phyloP scores from a whole-genome alignment of 176 grass and related monocot species.

The Cymbopogon citratus region DNA sequence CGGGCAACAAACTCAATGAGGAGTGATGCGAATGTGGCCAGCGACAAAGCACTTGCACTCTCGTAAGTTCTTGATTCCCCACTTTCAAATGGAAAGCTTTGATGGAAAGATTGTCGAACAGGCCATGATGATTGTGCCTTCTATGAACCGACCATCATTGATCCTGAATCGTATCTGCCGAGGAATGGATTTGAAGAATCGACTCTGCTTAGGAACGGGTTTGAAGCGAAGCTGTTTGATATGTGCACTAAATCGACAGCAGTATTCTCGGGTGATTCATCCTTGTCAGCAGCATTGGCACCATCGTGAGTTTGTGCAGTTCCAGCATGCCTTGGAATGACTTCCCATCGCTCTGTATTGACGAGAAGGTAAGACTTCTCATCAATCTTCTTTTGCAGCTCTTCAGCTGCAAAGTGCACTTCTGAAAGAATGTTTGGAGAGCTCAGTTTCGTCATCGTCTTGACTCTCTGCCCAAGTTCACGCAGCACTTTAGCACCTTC shows the following conservation, averaged over 20 bases:
- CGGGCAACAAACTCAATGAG: conserved; percentile 88
- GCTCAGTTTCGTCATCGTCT: conserved; percentile 68
- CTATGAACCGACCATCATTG: neutral
- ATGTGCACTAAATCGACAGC: neutral
- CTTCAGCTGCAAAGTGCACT: conserved; percentile 65
- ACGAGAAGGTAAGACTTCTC: conserved; percentile 74
- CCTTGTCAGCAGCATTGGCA: neutral
- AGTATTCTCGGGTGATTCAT: neutral
- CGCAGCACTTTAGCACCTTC: conserved; percentile 73
- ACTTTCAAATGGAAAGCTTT: conserved; percentile 17
- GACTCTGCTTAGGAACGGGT: neutral
- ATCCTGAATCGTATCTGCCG: conserved; percentile 24
- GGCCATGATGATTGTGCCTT: conserved; percentile 54
- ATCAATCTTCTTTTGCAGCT: conserved; percentile 83
- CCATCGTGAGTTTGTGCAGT: neutral
- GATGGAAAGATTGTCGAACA: conserved; percentile 37
- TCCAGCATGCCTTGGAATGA: conserved; percentile 16
- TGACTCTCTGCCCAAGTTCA: conserved; percentile 60
- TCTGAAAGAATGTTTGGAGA: conserved; percentile 55
- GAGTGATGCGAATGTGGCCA: conserved; percentile 87
- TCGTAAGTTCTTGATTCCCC: conserved; percentile 60
- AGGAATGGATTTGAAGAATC: conserved; percentile 3
- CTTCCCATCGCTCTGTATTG: conserved; percentile 60
- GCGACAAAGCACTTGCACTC: conserved; percentile 79
- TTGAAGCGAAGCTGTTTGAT: conserved; percentile 31